Evolutionary conservation across 2,329 filamentous ascomycete species (phyloP).

Genomic region (Coleophoma crateriformis): DNA sequence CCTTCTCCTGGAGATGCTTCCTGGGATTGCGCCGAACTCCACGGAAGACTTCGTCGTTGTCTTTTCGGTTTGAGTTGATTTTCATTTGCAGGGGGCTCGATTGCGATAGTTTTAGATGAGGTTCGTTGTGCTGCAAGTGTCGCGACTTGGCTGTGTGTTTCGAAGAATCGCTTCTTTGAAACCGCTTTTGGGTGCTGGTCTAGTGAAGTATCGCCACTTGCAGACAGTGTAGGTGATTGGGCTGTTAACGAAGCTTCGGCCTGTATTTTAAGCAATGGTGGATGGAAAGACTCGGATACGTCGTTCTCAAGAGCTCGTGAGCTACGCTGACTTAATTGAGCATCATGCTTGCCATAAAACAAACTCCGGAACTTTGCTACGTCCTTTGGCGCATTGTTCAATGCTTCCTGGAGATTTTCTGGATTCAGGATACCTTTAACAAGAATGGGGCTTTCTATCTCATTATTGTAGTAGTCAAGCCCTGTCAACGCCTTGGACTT

Average conservation of each 20-base stretch:
- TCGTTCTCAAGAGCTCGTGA: background rate
- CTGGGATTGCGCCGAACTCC: background rate
- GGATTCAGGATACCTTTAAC: constrained; percentile 12
- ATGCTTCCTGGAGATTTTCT: constrained; percentile 9
- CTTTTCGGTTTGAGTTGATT: background rate
- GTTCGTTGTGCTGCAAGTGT: background rate
- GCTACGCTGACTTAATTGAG: background rate
- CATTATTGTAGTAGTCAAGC: constrained; percentile 35
- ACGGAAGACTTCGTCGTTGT: background rate
- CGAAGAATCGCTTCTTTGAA: constrained; percentile 10
- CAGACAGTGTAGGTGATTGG: background rate
- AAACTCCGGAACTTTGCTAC: constrained; percentile 1
- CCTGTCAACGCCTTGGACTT: constrained; percentile 27
- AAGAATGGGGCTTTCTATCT: constrained; percentile 18
- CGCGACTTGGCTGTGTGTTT: constrained; percentile 13
- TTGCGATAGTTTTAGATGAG: too few species aligned
- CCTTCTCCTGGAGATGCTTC: background rate
- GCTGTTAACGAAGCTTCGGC: background rate
- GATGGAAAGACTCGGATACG: background rate
- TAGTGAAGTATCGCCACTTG: background rate
- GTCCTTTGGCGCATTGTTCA: constrained; percentile 10
- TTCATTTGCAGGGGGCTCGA: background rate
- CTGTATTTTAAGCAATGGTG: background rate
- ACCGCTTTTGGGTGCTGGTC: background rate
- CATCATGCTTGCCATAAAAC: constrained; percentile 1